A percentile compares a stretch with the other conserved stretches of the same genome.
phyloP scores from a whole-genome alignment of 179 eudicot genomes.

The Amaranthus tricolor region DNA sequence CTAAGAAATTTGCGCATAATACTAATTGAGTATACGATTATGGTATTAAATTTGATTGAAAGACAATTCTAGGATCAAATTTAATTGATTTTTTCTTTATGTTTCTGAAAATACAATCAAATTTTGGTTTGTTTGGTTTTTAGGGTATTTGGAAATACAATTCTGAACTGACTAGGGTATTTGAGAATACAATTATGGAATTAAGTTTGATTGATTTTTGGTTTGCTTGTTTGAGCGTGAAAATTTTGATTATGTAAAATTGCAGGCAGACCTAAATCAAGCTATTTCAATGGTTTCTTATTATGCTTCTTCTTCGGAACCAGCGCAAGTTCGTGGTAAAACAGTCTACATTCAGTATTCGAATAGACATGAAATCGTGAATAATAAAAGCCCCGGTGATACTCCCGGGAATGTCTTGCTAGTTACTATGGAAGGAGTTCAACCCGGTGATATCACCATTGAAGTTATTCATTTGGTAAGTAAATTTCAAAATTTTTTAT shows the following conservation, averaged over 20 bases:
- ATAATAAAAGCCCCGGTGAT: constrained; percentile 67
- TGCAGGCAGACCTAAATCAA: constrained; percentile 69
- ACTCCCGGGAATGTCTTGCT: constrained; percentile 67
- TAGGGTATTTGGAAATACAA: no score
- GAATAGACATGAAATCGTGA: constrained; percentile 65
- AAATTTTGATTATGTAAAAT: background rate
- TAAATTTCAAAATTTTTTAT: constrained; percentile 1
- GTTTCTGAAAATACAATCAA: no score
- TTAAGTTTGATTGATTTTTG: background rate
- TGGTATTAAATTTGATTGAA: no score
- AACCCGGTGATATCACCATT: constrained; percentile 67
- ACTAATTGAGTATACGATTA: no score
- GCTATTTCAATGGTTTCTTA: constrained; percentile 69
- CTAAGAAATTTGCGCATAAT: no score
- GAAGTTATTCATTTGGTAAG: constrained; percentile 78
- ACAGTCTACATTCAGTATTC: constrained; percentile 69
- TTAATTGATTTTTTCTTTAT: no score
- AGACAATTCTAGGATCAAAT: no score
- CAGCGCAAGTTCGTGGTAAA: constrained; percentile 66
- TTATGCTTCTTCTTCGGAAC: constrained; percentile 68
- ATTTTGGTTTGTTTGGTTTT: no score
- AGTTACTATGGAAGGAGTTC: constrained; percentile 70
- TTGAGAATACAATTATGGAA: background rate
- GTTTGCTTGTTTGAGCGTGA: background rate
- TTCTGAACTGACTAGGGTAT: background rate